A percentile compares a stretch with the other conserved stretches of the same genome.
Evolutionary conservation across 805 yeast genomes (phyloP).

Genomic region (Barnettozyma sp.): DNA sequence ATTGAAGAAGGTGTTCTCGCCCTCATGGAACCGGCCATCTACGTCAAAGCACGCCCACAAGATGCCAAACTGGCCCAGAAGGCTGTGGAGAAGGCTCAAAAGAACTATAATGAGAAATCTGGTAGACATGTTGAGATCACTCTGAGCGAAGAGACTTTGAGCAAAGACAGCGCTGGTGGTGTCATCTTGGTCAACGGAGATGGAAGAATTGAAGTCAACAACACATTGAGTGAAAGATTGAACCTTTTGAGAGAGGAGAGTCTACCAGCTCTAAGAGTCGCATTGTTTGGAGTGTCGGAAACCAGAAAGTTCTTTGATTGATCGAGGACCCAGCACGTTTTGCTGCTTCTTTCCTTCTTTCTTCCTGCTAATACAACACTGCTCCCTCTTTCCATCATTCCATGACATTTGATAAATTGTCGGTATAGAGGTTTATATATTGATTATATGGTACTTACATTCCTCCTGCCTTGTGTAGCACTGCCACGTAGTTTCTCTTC

Average conservation of each 20-base stretch:
- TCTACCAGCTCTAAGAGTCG: conserved; percentile 87
- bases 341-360: no score
- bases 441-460: conserved; percentile 2
- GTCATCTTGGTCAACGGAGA: conserved; percentile 59
- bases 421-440: conserved; percentile 2
- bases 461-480: background rate
- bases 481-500: no score
- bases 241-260: conserved; percentile 74
- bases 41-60: conserved; percentile 57
- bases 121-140: conserved; percentile 48
- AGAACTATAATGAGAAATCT: conserved; percentile 56
- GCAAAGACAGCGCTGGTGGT: conserved; percentile 76
- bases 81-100: conserved; percentile 54
- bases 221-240: conserved; percentile 93
- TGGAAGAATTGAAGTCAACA: conserved; percentile 84
- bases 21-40: conserved; percentile 63
- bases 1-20: conserved; percentile 72
- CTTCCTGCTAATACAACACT: no score
- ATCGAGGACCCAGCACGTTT: no score
- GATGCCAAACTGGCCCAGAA: conserved; percentile 54
- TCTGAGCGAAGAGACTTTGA: conserved; percentile 48
- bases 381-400: no score
- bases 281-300: conserved; percentile 77
- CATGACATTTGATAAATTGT: no score
- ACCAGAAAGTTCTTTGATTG: conserved; percentile 89